Conservation (phyloP, 1,139 yeast species). For the Zhuliangozyma parablackwelliae region DNA sequence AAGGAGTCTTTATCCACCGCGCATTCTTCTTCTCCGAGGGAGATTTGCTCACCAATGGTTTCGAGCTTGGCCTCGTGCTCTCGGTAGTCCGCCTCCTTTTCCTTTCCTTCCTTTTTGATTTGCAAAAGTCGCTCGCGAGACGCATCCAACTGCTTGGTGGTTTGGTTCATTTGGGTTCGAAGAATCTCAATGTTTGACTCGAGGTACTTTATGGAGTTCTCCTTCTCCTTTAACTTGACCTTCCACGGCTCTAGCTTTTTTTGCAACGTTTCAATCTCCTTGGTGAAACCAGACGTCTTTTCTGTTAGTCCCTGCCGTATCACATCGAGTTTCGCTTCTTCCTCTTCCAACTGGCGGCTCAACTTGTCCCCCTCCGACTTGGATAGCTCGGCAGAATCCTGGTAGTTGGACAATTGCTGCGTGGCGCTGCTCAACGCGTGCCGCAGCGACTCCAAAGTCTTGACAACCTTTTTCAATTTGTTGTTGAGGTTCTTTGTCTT, state of each 20-base stretch:
- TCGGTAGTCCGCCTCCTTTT: slow-evolving; percentile 43
- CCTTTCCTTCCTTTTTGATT: slow-evolving; percentile 50
- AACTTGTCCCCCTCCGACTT: slow-evolving; percentile 43
- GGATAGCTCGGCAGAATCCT: slow-evolving; percentile 38
- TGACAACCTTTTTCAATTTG: slow-evolving; percentile 60
- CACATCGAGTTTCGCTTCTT: slow-evolving; percentile 52
- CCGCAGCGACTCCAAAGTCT: slow-evolving; percentile 37
- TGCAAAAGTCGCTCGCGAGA: slow-evolving; percentile 45
- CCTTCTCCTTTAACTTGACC: slow-evolving; percentile 59
- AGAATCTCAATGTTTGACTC: slow-evolving; percentile 63
- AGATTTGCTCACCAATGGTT: slow-evolving; percentile 50
- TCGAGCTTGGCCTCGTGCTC: slow-evolving; percentile 42
- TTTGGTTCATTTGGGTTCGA: slow-evolving; percentile 41
- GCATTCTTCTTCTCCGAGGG: slow-evolving; percentile 57
- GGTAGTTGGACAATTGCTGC: slow-evolving; percentile 43
- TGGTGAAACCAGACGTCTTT: slow-evolving; percentile 64
- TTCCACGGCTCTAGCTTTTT: slow-evolving; percentile 81
- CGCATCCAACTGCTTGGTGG: slow-evolving; percentile 42
- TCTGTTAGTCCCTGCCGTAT: slow-evolving; percentile 66
- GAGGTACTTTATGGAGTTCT: slow-evolving; percentile 61
- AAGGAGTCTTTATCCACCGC: slow-evolving; percentile 44
- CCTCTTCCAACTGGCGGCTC: slow-evolving; percentile 43
- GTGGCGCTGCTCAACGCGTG: slow-evolving; percentile 38
- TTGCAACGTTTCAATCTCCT: slow-evolving; percentile 60
- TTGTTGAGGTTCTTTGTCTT: slow-evolving; percentile 58